Evolutionary conservation across 192 early-diverging fungal species (phyloP).

Genomic region (Podila horticola): DNA sequence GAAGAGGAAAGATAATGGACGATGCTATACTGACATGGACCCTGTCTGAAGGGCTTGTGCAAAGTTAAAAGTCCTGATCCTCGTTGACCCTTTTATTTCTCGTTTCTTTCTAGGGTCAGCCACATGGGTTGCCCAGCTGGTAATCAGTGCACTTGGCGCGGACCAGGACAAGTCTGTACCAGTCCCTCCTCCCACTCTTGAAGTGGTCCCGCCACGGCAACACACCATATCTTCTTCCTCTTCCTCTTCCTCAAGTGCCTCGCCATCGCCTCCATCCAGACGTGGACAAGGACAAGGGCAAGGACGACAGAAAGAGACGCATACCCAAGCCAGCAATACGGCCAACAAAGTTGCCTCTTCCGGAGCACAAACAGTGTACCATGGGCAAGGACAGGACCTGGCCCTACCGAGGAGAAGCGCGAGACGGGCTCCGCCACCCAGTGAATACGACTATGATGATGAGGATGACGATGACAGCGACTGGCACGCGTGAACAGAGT

Average conservation of each 20-base stretch:
- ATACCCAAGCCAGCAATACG: not conserved
- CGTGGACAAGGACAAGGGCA: not conserved
- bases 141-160: conserved; percentile 37
- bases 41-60: not conserved
- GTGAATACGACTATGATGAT: not conserved
- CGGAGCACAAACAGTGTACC: not conserved
- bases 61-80: not conserved
- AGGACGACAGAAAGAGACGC: not conserved
- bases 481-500: not conserved
- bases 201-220: not conserved
- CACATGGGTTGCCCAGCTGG: conserved; percentile 34
- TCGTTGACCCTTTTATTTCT: not conserved
- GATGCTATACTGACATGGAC: not conserved
- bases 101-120: conserved; percentile 8
- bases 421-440: not conserved
- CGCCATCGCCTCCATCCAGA: too few relatives aligned
- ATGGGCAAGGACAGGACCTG: not conserved
- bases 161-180: not conserved
- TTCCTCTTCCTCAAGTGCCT: too few relatives aligned
- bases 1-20: not conserved
- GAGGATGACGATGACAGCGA: not conserved
- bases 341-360: not conserved
- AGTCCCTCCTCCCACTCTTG: not conserved
- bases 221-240: too few relatives aligned
- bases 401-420: not conserved